Conservation (phyloP, 371 early-diverging fungal genomes). For the Batkoa obscura region DNA sequence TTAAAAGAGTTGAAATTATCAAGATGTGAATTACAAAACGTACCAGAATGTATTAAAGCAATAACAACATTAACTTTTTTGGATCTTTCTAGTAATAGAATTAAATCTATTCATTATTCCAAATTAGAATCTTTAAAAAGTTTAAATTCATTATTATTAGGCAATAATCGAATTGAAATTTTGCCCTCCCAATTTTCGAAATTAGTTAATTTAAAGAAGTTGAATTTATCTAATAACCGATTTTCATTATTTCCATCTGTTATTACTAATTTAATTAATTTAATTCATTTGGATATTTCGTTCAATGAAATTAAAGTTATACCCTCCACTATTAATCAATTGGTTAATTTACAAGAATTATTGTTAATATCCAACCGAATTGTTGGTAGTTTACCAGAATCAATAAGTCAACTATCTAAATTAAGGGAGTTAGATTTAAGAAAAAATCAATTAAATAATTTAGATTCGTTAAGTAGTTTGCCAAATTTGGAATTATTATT, state of each 20-base stretch:
- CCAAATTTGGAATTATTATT: slow-evolving; percentile 36
- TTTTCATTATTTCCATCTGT: slow-evolving; percentile 40
- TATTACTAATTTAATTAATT: slow-evolving; percentile 30
- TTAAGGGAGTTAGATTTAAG: slow-evolving; percentile 57
- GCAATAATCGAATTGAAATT: slow-evolving; percentile 45
- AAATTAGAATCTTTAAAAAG: slow-evolving; percentile 30
- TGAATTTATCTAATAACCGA: slow-evolving; percentile 66
- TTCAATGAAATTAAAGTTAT: slow-evolving; percentile 59
- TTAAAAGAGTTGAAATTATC: slow-evolving; percentile 43
- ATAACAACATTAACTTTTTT: slow-evolving; percentile 35
- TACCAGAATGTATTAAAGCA: slow-evolving; percentile 36
- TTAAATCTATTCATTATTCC: slow-evolving; percentile 31
- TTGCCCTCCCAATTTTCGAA: slow-evolving; percentile 33
- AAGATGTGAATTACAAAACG: slow-evolving; percentile 35
- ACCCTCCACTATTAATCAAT: slow-evolving; percentile 49
- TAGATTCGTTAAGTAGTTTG: slow-evolving; percentile 32
- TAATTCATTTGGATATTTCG: slow-evolving; percentile 57
- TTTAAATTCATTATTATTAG: slow-evolving; percentile 35
- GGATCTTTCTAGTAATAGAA: slow-evolving; percentile 56
- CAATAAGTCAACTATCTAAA: slow-evolving; percentile 31
- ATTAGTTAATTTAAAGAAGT: slow-evolving; percentile 29
- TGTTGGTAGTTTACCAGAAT: slow-evolving; percentile 39
- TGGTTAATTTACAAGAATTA: slow-evolving; percentile 36
- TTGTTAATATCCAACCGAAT: slow-evolving; percentile 53
- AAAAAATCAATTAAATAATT: slow-evolving; percentile 43